These are phyloP conservation scores for Prunus yedoensis DNA, from an alignment of 331 rosid species.

Conservation along the genomic window DNA sequence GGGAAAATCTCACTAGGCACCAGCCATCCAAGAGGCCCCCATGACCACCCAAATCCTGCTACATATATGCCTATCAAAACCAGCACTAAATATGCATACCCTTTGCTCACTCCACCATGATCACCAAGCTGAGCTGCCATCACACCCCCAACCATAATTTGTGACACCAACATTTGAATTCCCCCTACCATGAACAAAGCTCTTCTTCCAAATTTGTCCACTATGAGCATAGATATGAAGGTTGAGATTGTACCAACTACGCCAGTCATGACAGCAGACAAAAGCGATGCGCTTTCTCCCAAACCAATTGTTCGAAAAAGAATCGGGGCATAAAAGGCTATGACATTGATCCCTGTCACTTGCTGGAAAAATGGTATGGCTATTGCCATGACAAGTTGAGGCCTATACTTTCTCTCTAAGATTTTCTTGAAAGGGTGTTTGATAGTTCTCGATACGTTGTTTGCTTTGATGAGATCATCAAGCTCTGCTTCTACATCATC, in stretches of 20 bases:
- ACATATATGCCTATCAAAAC: slow-evolving; percentile 45
- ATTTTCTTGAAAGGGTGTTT: slow-evolving; percentile 40
- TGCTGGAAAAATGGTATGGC: slow-evolving; percentile 78
- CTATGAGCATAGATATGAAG: slow-evolving; percentile 65
- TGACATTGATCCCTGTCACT: slow-evolving; percentile 76
- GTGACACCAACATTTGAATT: slow-evolving; percentile 59
- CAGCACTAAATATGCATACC: slow-evolving; percentile 47
- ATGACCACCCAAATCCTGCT: slow-evolving; percentile 63
- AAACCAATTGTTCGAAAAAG: slow-evolving; percentile 65
- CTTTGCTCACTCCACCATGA: slow-evolving; percentile 52
- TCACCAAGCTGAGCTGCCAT: slow-evolving; percentile 52
- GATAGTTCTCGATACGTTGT: slow-evolving; percentile 33
- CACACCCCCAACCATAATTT: slow-evolving; percentile 48
- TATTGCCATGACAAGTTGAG: slow-evolving; percentile 73
- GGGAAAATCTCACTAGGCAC: slow-evolving; percentile 62
- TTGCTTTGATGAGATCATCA: slow-evolving; percentile 52
- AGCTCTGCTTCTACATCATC: slow-evolving; percentile 58
- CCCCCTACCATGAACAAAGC: slow-evolving; percentile 59
- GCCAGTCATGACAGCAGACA: slow-evolving; percentile 60
- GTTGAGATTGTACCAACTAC: slow-evolving; percentile 52
- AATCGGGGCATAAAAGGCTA: slow-evolving; percentile 65
- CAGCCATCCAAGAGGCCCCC: slow-evolving; percentile 61
- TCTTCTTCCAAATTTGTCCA: slow-evolving; percentile 68
- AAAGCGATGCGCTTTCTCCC: slow-evolving; percentile 64
- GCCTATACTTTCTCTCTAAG: slow-evolving; percentile 44